Conservation (phyloP, 768 basidiomycete species). For the Wakefieldia striispora region DNA sequence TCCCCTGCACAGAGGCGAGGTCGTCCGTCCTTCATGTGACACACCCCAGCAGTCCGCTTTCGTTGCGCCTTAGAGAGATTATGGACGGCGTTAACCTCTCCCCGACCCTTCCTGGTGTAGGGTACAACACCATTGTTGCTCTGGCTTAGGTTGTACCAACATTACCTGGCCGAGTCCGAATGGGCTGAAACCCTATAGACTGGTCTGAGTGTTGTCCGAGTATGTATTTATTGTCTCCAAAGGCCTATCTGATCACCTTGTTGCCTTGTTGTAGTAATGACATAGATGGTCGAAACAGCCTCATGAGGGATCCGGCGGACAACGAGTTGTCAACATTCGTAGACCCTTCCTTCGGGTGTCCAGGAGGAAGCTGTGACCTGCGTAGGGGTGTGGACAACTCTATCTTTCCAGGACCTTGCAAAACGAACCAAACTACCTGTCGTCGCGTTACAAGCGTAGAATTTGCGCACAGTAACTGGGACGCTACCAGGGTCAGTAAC, state of each 20-base stretch:
- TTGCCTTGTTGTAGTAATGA: background rate
- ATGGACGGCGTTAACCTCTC: no score
- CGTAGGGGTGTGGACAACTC: no score
- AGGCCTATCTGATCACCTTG: background rate
- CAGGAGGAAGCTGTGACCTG: no score
- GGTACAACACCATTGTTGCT: background rate
- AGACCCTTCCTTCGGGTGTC: background rate
- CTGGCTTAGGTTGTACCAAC: background rate
- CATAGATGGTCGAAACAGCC: background rate
- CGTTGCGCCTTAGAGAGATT: no score
- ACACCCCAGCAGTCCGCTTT: no score
- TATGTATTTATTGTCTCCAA: background rate
- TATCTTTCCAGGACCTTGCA: background rate
- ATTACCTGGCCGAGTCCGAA: constrained; percentile 27
- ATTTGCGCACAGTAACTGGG: no score
- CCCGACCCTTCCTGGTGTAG: background rate
- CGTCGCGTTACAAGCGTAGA: background rate
- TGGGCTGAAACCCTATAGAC: constrained; percentile 33
- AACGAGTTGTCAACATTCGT: background rate
- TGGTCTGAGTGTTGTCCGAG: constrained; percentile 31
- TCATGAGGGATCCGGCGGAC: background rate
- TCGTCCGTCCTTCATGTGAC: background rate
- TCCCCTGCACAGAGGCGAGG: background rate
- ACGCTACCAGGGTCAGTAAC: no score
- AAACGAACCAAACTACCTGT: background rate